Evolutionary conservation across 2,329 filamentous ascomycete genomes (phyloP).

Genomic region (Neofusicoccum sp.): DNA sequence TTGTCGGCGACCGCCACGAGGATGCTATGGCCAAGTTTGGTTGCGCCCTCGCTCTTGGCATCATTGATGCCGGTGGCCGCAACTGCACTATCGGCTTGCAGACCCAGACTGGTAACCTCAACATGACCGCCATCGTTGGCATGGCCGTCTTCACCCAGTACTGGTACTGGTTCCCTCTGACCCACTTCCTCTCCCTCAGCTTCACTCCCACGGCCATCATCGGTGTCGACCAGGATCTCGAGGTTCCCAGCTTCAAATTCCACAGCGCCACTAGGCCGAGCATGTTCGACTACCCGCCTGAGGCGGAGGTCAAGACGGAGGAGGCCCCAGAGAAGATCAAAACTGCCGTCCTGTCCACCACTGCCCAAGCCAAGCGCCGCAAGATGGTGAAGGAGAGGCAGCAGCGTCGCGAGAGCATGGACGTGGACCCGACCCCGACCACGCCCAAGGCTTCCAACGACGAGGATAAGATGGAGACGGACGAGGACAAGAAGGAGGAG

Average conservation of each 20-base stretch:
- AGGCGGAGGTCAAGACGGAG: conserved; percentile 91
- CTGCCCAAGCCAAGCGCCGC: conserved; percentile 91
- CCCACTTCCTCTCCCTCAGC: conserved; percentile 92
- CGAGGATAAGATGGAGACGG: conserved; percentile 81
- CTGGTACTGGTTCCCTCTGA: conserved; percentile 99
- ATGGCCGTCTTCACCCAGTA: conserved; percentile 99
- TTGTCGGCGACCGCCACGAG: conserved; percentile 90
- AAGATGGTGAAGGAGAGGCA: conserved; percentile 93
- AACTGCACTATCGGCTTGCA: conserved; percentile 98
- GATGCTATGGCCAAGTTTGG: conserved; percentile 99
- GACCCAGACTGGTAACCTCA: conserved; percentile 96
- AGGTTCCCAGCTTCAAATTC: conserved; percentile 93
- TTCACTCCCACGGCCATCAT: conserved; percentile 98
- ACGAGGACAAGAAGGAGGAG: conserved; percentile 46
- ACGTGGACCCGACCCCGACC: conserved; percentile 76
- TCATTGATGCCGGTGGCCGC: conserved; percentile 94
- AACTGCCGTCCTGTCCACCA: conserved; percentile 93
- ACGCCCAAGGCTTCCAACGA: conserved; percentile 65
- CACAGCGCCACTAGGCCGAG: conserved; percentile 92
- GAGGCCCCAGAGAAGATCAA: conserved; percentile 92
- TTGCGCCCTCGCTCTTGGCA: conserved; percentile 87
- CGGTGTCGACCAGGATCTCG: conserved; percentile 87
- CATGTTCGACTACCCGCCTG: conserved; percentile 95
- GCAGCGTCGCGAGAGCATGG: conserved; percentile 89
- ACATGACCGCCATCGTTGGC: conserved; percentile 97